Evolutionary conservation across 2,329 filamentous ascomycete genomes (phyloP).

Genomic region (Arthrinium phaeospermum): DNA sequence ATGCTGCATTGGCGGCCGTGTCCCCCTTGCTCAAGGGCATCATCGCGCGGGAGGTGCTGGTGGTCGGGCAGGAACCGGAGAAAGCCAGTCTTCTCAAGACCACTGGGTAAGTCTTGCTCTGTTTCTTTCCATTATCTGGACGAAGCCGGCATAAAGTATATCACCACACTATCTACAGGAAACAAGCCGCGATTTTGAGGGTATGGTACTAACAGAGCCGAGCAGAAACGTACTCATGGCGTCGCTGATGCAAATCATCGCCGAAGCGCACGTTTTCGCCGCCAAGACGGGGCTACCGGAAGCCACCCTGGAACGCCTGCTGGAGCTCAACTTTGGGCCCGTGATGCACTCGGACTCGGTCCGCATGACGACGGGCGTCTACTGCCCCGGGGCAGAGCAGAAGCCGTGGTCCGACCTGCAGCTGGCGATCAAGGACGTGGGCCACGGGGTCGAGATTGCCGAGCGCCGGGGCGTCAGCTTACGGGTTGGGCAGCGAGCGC

Average conservation of each 20-base stretch:
- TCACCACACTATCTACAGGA: no score
- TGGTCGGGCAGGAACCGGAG: conserved; percentile 48
- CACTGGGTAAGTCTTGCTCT: conserved; percentile 41
- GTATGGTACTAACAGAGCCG: background rate
- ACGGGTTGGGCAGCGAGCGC: conserved; percentile 48
- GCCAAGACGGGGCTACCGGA: conserved; percentile 49
- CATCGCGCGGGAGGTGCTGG: conserved; percentile 48
- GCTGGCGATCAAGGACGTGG: conserved; percentile 58
- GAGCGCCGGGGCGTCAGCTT: conserved; percentile 44
- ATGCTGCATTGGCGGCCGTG: conserved; percentile 41
- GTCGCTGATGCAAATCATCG: conserved; percentile 54
- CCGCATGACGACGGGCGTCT: conserved; percentile 45
- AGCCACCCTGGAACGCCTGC: conserved; percentile 47
- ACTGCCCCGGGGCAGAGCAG: conserved; percentile 41
- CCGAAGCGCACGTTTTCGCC: conserved; percentile 56
- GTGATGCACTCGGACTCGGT: conserved; percentile 45
- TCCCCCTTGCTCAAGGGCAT: conserved; percentile 48
- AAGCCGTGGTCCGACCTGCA: conserved; percentile 54
- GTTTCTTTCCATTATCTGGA: fast-evolving
- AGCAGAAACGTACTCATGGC: conserved; percentile 54
- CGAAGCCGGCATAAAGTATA: background rate
- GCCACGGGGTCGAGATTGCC: conserved; percentile 52
- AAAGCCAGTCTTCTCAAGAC: conserved; percentile 55
- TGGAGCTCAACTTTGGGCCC: conserved; percentile 47
- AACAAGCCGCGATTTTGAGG: background rate